Evolutionary conservation across 768 basidiomycete species (phyloP), one percentile per base, ranked within the genome.

Genomic region (Trametes cubensis): DNA sequence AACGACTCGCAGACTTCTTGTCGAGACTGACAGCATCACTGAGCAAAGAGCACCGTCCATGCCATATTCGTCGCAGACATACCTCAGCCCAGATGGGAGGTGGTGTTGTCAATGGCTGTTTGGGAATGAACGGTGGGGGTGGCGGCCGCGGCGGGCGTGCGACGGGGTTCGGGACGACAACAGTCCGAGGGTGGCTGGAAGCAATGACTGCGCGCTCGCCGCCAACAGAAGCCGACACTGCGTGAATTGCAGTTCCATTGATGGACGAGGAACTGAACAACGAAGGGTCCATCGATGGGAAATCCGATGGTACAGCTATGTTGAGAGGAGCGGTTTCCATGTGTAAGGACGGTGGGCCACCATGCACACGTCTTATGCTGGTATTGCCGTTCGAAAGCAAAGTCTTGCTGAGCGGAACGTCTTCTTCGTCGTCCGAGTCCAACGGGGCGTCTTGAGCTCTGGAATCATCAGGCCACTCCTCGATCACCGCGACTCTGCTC

Each of bases 1-100:
- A 88, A 84, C 5, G 87, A 83, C 72, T 94, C 92, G 75, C 92
- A 93, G 2, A 94, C 80, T 74, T 93, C 92, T 75, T 92, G 90
- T 44, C 92, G 84, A 25, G 90, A 88, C 90, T 92, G 54, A 63
- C 15, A 66, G 4, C 45, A 34, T 26, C 34, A 5, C 41, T n/a
- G 7, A 45, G 3, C 25, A 13, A 1, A 25, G 40, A 20, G 25
- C 7, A 38, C 38, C 15, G 45, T 25, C 17, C 46, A 39, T n/a
- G 28, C 45, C 53, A 45, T 13, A 26, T 15, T 14, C 5, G 53
- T 40, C 49, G 34, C 18, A 25, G 38, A 59, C 77, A 28, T 66
- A 81, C 82, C 71, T 75, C 65, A 6, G 81, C 80, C 81, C 81
- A 82, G 26, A 82, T 77, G 5, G 64, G 75, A 2, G 81, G 82